A percentile compares a stretch with the other conserved stretches of the same genome.
Evolutionary conservation across 2,329 filamentous ascomycete genomes (phyloP).

Genomic region (Fusarium buharicum): DNA sequence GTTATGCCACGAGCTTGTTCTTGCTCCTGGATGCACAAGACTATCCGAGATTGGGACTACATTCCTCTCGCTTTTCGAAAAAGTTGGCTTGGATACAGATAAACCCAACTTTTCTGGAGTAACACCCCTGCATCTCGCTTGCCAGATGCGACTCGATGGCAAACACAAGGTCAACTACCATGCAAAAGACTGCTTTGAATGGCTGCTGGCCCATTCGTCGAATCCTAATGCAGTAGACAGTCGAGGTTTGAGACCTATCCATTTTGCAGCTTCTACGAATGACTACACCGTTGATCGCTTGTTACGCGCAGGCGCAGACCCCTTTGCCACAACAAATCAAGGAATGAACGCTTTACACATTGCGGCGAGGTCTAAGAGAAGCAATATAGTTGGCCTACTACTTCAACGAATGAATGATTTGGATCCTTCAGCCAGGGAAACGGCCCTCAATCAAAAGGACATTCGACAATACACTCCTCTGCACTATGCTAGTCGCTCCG

Average conservation of each 20-base stretch:
- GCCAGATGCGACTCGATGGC: neutral
- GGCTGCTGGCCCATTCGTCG: slow-evolving; percentile 6
- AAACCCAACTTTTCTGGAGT: slow-evolving; percentile 20
- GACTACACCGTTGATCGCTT: slow-evolving; percentile 15
- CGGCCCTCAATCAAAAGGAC: slow-evolving; percentile 25
- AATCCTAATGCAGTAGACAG: slow-evolving; percentile 12
- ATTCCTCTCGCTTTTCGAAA: slow-evolving; percentile 6
- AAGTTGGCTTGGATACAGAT: slow-evolving; percentile 15
- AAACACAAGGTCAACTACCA: neutral
- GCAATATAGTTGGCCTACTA: slow-evolving; percentile 23
- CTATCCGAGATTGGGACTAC: neutral
- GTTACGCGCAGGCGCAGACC: slow-evolving; percentile 24
- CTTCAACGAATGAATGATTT: slow-evolving; percentile 23
- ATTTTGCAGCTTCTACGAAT: slow-evolving; percentile 30
- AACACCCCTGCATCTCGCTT: slow-evolving; percentile 31
- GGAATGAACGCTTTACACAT: slow-evolving; percentile 35
- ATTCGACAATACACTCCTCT: slow-evolving; percentile 25
- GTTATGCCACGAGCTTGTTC: slow-evolving; percentile 26
- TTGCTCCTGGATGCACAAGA: neutral
- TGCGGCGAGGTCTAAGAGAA: slow-evolving; percentile 27
- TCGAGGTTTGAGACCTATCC: slow-evolving; percentile 26
- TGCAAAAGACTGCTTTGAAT: slow-evolving; percentile 8
- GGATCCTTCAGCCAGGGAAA: neutral
- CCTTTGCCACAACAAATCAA: slow-evolving; percentile 24
- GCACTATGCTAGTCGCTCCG: slow-evolving; percentile 35